A percentile compares a stretch with the other conserved stretches of the same genome.
These are phyloP conservation scores for Gonium pectorale DNA, from an alignment of 139 green algal genomes.

Conservation along the genomic window DNA sequence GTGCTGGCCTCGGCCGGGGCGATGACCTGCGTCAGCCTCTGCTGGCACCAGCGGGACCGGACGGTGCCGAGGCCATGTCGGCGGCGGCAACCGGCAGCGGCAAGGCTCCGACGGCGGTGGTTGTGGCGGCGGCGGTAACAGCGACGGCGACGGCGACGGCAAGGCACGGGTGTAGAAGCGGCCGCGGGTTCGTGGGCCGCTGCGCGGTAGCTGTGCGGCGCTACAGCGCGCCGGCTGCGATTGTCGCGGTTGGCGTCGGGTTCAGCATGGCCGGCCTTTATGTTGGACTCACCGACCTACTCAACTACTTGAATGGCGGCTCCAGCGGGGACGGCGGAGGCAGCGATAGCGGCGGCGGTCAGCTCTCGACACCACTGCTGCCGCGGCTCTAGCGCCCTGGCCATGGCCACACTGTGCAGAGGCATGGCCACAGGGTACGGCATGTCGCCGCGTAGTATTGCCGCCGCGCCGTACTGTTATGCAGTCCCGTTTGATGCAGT, in stretches of 20 bases:
- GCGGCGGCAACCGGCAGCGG: neutral
- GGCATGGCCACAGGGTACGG: too few relatives aligned
- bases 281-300: slow-evolving; percentile 27
- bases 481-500: too few relatives aligned
- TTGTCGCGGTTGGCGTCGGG: slow-evolving; percentile 51
- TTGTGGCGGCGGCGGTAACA: neutral
- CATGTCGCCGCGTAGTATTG: too few relatives aligned
- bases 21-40: neutral
- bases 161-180: too few relatives aligned
- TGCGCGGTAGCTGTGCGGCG: neutral
- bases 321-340: neutral
- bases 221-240: slow-evolving; percentile 8
- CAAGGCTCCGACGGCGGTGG: neutral
- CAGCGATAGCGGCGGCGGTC: neutral
- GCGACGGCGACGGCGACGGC: neutral
- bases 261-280: slow-evolving; percentile 53
- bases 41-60: neutral
- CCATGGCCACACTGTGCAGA: too few relatives aligned
- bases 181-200: too few relatives aligned
- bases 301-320: neutral
- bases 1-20: neutral
- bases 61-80: neutral
- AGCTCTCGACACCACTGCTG: too few relatives aligned
- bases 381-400: too few relatives aligned
- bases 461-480: too few relatives aligned